A percentile compares a stretch with the other conserved stretches of the same genome.
These are phyloP conservation scores for Fusarium mexicanum DNA, from an alignment of 2,329 filamentous ascomycete species.

Conservation along the genomic window DNA sequence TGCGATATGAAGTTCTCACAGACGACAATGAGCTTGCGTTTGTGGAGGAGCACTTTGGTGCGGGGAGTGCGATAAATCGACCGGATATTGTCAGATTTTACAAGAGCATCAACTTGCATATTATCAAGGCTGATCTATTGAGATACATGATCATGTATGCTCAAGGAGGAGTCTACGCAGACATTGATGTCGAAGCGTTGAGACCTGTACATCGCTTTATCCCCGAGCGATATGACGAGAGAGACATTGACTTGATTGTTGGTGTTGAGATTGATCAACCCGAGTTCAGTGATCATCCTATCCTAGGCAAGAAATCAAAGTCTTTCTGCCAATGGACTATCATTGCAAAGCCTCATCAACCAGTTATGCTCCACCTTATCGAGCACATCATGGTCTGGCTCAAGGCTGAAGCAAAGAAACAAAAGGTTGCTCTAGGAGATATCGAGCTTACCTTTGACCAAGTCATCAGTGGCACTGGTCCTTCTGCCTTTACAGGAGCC, in stretches of 20 bases:
- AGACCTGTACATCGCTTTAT: constrained; percentile 50
- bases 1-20: constrained; percentile 75
- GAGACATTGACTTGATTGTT: constrained; percentile 76
- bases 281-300: constrained; percentile 68
- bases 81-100: constrained; percentile 73
- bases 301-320: constrained; percentile 72
- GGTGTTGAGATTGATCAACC: constrained; percentile 78
- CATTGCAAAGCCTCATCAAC: constrained; percentile 72
- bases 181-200: constrained; percentile 54
- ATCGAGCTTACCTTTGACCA: constrained; percentile 77
- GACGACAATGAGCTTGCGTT: constrained; percentile 74
- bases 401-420: constrained; percentile 65
- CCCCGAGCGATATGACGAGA: constrained; percentile 65
- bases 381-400: constrained; percentile 76
- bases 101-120: constrained; percentile 67
- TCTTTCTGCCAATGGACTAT: constrained; percentile 83
- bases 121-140: constrained; percentile 74
- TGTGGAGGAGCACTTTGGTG: constrained; percentile 74
- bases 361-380: constrained; percentile 74
- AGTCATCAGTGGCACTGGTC: constrained; percentile 77
- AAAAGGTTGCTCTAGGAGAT: constrained; percentile 67
- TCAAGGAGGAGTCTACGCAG: constrained; percentile 77
- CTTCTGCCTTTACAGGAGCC: constrained; percentile 74
- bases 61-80: constrained; percentile 70
- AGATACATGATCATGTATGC: constrained; percentile 78